Evolutionary conservation across 2,329 filamentous ascomycete genomes (phyloP), one percentile per base, ranked within the genome.

Genomic region (Tolypocladium endophyticum): DNA sequence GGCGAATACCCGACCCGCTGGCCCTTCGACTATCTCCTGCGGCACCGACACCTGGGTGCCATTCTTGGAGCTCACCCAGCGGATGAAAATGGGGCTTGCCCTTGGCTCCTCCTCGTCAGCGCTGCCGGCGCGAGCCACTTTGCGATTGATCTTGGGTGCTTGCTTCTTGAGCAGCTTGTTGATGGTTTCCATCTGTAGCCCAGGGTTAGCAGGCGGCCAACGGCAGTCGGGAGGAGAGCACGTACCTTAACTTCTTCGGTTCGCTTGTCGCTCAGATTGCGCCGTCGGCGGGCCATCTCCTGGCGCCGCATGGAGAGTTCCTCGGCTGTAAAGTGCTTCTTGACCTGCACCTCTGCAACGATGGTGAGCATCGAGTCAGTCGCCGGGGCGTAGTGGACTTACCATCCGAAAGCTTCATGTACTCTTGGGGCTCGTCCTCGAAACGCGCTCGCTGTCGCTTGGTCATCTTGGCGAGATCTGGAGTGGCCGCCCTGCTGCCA

Each of bases 141-240:
- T 83, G 64, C 79, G 77, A 64, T 82, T 87, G 60, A 84, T 84
- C 73, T 93, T 92, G 30, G 89, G 87, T 1, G 89, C 88, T 71
- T 92, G 90, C 70, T 92, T 92, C 73, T 92, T 92, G 58, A 94
- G 84, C 2, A 94, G 84, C 68, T 92, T 92, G 78, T 94, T 92
- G 81, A 94, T 93, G 0, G 90, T 94, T 78, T 93, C 90, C 83
- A 91, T 90, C 89, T 92, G 45, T 12, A 45, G 16, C 45, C 14
- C 30, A 4, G 45, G 23, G 59, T 66, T 58, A 66, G 54, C 20
- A 4, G 54, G 25, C 45, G 36, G 23, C 20, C 6, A 14, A 33
- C 23, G 36, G 18, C 16, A 5, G 7, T 6, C 5, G 23, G 4
- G 4, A 16, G 25, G 23, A 41, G 30, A 47, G 38, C 6, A 60